Evolutionary conservation across 441 rosid species (phyloP), one percentile per base, ranked within the genome.

Genomic region (Isatis lusitanica): DNA sequence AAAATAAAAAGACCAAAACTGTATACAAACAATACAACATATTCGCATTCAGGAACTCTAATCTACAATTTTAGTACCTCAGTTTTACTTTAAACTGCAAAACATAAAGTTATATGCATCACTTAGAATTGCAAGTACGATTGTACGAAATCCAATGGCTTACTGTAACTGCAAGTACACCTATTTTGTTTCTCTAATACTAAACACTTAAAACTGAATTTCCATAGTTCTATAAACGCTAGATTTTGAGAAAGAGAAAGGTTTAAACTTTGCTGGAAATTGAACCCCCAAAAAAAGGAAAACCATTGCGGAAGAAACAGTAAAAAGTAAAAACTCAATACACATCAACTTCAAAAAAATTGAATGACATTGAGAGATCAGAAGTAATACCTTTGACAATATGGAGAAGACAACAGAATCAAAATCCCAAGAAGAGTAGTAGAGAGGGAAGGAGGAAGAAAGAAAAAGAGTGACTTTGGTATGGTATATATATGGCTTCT

Each of bases 401-500:
- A 1, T 46, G 56, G 16, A 55, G 72, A 61, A 71, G 61, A 39
- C n/a, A 51, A 28, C 1, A 16, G 11, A 62, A 62, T 51, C 53
- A 71, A 26, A 26, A 60, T 70, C 53, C 21, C 9, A 47, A 15
- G 10, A 0, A 50, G 38, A 15, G 26, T 35, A 15, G 13, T n/a
- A 47, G 36, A 57, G 44, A 48, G 40, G 12, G 77, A 31, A 18
- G 11, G 9, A 43, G 35, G 30, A 58, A 5, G 24, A 57, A 1
- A 4, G 7, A 53, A 40, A 4, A 11, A 6, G 52, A 21, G 44
- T 44, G 16, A 0, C 24, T 62, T 67, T 58, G 48, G 17, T 43
- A 39, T 50, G 47, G 72, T 55, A 6, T 64, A 57, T 56, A 26
- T 55, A 74, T 47, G 16, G 35, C 51, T 74, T 38, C 52, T 74